Conservation (phyloP, 768 basidiomycete genomes). For the Kwoniella shandongensis region DNA sequence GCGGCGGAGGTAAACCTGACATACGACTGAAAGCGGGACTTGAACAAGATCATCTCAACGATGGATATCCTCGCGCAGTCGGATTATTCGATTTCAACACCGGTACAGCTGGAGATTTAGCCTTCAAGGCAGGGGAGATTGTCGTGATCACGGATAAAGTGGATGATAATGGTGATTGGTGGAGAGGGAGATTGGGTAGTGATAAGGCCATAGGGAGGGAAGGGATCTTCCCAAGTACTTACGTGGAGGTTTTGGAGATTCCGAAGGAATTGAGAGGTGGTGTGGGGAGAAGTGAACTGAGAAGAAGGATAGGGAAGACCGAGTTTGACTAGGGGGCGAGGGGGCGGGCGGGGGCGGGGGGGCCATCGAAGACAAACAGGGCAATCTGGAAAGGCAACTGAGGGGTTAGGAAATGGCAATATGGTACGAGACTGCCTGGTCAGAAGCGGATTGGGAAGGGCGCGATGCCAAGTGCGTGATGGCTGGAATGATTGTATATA, state of each 20-base stretch:
- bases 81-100: conserved; percentile 74
- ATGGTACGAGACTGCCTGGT: not conserved
- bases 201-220: conserved; percentile 6
- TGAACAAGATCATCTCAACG: conserved; percentile 2
- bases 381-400: too few species aligned
- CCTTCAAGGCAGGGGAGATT: conserved; percentile 61
- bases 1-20: conserved; percentile 12
- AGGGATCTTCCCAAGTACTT: conserved; percentile 46
- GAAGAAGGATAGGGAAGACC: conserved; percentile 22
- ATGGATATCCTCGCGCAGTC: conserved; percentile 59
- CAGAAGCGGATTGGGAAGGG: not conserved
- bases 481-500: too few species aligned
- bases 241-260: conserved; percentile 44
- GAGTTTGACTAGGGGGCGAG: conserved; percentile 40
- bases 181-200: conserved; percentile 22
- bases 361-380: too few species aligned
- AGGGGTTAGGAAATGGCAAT: too few species aligned
- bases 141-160: conserved; percentile 75
- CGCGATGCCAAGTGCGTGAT: too few species aligned
- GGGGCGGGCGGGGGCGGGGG: too few species aligned
- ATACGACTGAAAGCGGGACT: conserved; percentile 22
- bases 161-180: conserved; percentile 43
- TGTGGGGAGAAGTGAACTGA: conserved; percentile 33
- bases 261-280: conserved; percentile 39
- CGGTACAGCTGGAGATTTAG: conserved; percentile 74